A percentile compares a stretch with the other conserved stretches of the same genome.
These are phyloP conservation scores for Hypoxylon sp. DNA, from an alignment of 2,329 filamentous ascomycete genomes.

Conservation along the genomic window DNA sequence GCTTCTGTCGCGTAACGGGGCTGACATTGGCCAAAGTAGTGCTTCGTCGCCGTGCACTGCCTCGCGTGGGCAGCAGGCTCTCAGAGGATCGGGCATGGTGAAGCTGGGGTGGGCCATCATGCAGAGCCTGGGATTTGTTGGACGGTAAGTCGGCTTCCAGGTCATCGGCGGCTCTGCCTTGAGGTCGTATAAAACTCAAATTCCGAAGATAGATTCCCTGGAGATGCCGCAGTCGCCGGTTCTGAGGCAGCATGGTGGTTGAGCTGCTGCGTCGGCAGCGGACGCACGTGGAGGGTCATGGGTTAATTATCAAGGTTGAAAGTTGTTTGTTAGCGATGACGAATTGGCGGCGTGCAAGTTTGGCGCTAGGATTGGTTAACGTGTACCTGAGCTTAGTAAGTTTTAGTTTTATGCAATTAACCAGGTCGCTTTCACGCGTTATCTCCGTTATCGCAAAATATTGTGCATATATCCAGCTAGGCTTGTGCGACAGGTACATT, in stretches of 20 bases:
- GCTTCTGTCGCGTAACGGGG: conserved; percentile 70
- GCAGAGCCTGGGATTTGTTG: conserved; percentile 67
- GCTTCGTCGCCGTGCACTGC: conserved; percentile 56
- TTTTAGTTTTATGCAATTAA: too few relatives aligned
- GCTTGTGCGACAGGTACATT: too few relatives aligned
- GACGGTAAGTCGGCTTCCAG: conserved; percentile 77
- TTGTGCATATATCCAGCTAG: too few relatives aligned
- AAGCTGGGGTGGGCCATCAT: conserved; percentile 55
- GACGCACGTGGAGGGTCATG: conserved; percentile 37
- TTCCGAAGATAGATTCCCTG: conserved; percentile 89
- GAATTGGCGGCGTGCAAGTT: conserved; percentile 11
- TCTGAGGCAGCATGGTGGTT: conserved; percentile 67
- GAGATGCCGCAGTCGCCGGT: conserved; percentile 87
- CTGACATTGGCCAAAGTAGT: conserved; percentile 57
- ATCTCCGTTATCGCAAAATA: too few relatives aligned
- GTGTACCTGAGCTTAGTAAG: too few relatives aligned
- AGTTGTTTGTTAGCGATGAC: conserved; percentile 20
- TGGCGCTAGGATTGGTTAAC: conserved; percentile 1
- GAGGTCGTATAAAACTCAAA: conserved; percentile 70
- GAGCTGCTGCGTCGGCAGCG: conserved; percentile 45
- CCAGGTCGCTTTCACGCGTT: too few relatives aligned
- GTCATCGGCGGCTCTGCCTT: conserved; percentile 76
- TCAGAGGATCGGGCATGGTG: conserved; percentile 66
- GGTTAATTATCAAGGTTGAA: conserved; percentile 13
- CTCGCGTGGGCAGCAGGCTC: conserved; percentile 51